Conservation (phyloP, 192 early-diverging fungal genomes). For the Funneliformis mosseae region DNA sequence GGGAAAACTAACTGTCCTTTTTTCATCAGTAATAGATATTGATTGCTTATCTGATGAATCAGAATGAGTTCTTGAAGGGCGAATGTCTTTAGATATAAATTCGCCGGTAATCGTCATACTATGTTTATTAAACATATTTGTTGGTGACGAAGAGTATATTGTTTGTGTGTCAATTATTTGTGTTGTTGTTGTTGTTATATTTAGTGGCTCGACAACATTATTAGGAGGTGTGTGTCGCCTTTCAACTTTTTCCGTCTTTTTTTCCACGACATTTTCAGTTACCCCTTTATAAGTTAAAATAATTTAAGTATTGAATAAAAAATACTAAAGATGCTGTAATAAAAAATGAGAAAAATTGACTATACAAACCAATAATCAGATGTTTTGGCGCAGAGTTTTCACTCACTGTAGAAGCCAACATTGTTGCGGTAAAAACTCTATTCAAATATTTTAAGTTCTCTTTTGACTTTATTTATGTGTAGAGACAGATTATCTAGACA, state of each 20-base stretch:
- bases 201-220: slow-evolving; percentile 31
- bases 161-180: not conserved
- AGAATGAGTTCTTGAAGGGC: not conserved
- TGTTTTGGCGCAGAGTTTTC: slow-evolving; percentile 11
- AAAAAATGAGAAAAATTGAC: not conserved
- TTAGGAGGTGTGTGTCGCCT: slow-evolving; percentile 11
- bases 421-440: slow-evolving; percentile 5
- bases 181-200: not conserved
- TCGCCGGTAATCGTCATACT: not conserved
- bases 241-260: slow-evolving; percentile 23
- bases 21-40: not conserved
- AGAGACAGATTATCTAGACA: no score
- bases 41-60: not conserved
- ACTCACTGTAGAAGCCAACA: slow-evolving; percentile 17
- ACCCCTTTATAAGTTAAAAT: not conserved
- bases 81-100: not conserved
- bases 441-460: no score
- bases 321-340: not conserved
- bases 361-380: slow-evolving; percentile 9
- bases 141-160: not conserved
- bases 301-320: not conserved
- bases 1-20: slow-evolving; percentile 21
- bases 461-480: not conserved
- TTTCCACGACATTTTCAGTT: not conserved
- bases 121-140: not conserved